Percentiles rank a stretch among this genome's conserved stretches.
These are phyloP conservation scores for Paecilomyces formosus DNA, from an alignment of 2,329 filamentous ascomycete species.

Conservation along the genomic window DNA sequence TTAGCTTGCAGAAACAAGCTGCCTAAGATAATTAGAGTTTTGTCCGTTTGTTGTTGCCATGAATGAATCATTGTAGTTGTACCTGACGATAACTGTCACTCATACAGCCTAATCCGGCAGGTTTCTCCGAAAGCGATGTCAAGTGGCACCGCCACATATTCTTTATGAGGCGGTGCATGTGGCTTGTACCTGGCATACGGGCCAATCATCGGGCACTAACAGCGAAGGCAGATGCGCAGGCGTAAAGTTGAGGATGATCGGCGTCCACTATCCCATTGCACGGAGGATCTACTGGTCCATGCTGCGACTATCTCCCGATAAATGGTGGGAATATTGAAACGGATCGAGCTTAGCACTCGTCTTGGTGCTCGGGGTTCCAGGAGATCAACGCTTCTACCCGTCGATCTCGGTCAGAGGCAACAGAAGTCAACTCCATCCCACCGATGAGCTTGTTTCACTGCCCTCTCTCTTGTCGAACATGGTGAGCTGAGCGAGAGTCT, in stretches of 20 bases:
- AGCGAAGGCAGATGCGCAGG: not conserved
- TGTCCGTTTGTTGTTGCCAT: conserved; percentile 3
- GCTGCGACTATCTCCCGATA: not conserved
- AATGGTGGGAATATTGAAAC: not conserved
- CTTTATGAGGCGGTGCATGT: not conserved
- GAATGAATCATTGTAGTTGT: too few species aligned
- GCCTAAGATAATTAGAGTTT: not conserved
- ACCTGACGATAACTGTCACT: too few species aligned
- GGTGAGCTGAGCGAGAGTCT: not conserved
- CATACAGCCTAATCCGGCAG: too few species aligned
- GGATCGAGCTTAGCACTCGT: not conserved
- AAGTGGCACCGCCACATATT: not conserved
- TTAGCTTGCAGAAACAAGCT: not conserved
- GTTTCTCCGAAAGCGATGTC: not conserved
- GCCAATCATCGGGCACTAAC: not conserved
- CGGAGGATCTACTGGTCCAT: not conserved
- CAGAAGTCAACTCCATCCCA: not conserved
- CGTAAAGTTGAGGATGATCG: not conserved
- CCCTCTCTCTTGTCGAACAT: not conserved
- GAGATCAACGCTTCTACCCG: not conserved
- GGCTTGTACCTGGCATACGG: not conserved
- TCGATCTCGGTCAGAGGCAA: not conserved
- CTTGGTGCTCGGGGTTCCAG: not conserved
- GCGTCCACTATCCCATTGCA: not conserved
- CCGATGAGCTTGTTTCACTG: not conserved